Evolutionary conservation across 1,139 yeast species (phyloP).

Genomic region (Pichia sp.): DNA sequence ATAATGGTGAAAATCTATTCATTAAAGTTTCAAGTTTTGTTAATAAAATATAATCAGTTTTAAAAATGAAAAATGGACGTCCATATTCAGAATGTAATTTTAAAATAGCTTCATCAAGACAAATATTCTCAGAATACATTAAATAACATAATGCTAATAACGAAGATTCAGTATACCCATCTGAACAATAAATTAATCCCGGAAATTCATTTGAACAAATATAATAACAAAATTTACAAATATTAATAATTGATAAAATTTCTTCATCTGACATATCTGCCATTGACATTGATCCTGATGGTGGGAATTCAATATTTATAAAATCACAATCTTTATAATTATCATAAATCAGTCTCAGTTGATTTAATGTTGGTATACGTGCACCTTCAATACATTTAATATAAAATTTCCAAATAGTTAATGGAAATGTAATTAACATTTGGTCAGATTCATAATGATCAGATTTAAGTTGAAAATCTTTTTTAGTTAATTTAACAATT

Average conservation of each 20-base stretch:
- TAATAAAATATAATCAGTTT: slow-evolving; percentile 63
- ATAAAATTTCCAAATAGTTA: slow-evolving; percentile 37
- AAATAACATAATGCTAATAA: slow-evolving; percentile 63
- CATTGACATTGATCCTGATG: slow-evolving; percentile 73
- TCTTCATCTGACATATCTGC: slow-evolving; percentile 60
- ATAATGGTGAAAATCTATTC: slow-evolving; percentile 47
- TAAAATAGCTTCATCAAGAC: slow-evolving; percentile 46
- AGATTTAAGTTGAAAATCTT: slow-evolving; percentile 17
- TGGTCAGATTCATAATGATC: slow-evolving; percentile 22
- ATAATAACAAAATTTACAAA: slow-evolving; percentile 54
- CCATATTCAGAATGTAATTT: slow-evolving; percentile 56
- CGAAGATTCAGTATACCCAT: slow-evolving; percentile 90
- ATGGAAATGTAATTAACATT: slow-evolving; percentile 32
- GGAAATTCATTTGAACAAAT: slow-evolving; percentile 30
- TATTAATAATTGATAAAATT: slow-evolving; percentile 52
- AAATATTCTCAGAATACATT: slow-evolving; percentile 54
- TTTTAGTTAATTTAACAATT: slow-evolving; percentile 35
- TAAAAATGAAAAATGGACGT: slow-evolving; percentile 80
- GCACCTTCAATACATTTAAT: slow-evolving; percentile 51
- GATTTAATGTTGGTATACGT: slow-evolving; percentile 42
- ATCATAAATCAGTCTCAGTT: slow-evolving; percentile 36
- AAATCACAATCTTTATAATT: slow-evolving; percentile 28
- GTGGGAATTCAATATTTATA: slow-evolving; percentile 61
- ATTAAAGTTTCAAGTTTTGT: slow-evolving; percentile 59
- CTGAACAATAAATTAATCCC: slow-evolving; percentile 67